Evolutionary conservation across 208 protist species (phyloP), one percentile per base, ranked within the genome.

Genomic region (Leptomonas pyrrhocoris): DNA sequence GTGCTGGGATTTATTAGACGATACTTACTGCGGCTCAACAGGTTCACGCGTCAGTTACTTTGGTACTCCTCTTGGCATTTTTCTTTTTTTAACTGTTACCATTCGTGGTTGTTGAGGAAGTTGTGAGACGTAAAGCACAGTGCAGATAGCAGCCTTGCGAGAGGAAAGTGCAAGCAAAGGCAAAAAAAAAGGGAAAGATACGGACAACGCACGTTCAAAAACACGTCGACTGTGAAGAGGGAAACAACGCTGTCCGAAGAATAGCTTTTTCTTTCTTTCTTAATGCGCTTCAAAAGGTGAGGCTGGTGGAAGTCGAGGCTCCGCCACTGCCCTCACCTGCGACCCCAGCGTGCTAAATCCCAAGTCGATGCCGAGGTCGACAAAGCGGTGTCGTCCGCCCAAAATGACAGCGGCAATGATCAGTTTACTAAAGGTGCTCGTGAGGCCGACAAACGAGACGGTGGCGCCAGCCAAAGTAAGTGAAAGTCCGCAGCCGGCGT

Each of bases 351-450:
- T 65, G 40, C 65, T 57, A 55, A 94, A 87, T 0, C 86, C 86
- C 12, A 94, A 57, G 65, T 92, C 89, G 50, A 89, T 85, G 43
- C 89, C 86, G n/a, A 90, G 81, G 45, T 94, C 89, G 7, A 94
- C 84, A 34, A 85, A 88, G 42, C 84, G 84, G 66, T 94, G 89
- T 12, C 89, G 86, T 7, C 89, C 89, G n/a, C 77, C 84, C 36
- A 94, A 65, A 25, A 92, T 80, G 31, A 92, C 82, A 19, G 80
- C 75, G 11, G 79, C 73, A 59, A 92, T 81, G 27, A 92, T 73
- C 23, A 90, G 28, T 57, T 85, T 88, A 65, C 83, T 86, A 57
- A 86, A 81, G 16, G 57, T 56, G 34, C 80, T 42, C 15, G 77
- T 75, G 50, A 73, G 74, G 21, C 84, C 85, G 38, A 81, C 74